phyloP scores from a whole-genome alignment of 208 protist species.

The Acanthamoeba healyi region DNA sequence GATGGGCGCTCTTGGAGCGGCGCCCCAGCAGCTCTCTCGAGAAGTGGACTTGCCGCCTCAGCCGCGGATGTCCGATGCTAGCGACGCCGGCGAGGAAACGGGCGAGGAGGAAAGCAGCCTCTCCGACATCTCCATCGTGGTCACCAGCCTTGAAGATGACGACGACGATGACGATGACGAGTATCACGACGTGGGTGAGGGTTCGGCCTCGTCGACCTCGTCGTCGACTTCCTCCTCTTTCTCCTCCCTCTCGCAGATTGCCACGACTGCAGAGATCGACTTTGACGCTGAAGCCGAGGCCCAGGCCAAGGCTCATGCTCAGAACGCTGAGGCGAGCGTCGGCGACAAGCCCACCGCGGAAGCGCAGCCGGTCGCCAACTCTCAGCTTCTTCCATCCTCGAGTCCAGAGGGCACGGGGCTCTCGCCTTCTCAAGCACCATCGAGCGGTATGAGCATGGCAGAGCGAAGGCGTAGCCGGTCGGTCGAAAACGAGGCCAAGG shows the following conservation, averaged over 20 bases:
- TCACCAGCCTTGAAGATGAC: background rate
- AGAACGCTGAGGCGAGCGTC: too few species aligned
- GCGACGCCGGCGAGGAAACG: conserved; percentile 35
- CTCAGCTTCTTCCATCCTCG: too few species aligned
- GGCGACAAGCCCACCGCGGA: too few species aligned
- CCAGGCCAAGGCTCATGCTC: too few species aligned
- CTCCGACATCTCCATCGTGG: background rate
- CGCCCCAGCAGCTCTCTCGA: background rate
- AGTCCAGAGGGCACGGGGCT: too few species aligned
- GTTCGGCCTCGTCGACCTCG: background rate
- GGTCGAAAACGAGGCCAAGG: background rate
- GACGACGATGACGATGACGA: conserved; percentile 16
- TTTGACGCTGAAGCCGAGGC: conserved; percentile 39
- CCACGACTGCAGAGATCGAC: conserved; percentile 21
- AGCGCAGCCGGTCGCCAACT: too few species aligned
- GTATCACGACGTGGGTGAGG: background rate
- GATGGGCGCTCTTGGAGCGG: background rate
- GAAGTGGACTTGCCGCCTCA: too few species aligned
- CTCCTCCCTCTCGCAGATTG: background rate
- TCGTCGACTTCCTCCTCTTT: conserved; percentile 28
- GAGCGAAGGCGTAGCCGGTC: background rate
- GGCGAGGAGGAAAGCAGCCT: conserved; percentile 61
- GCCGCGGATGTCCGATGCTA: background rate
- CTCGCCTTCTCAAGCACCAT: too few species aligned
- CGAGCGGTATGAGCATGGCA: too few species aligned